Percentiles rank a stretch among this genome's conserved stretches.
These are phyloP conservation scores for Pyrrhoderma lamaoense DNA, from an alignment of 1,284 basidiomycete species.

Conservation along the genomic window DNA sequence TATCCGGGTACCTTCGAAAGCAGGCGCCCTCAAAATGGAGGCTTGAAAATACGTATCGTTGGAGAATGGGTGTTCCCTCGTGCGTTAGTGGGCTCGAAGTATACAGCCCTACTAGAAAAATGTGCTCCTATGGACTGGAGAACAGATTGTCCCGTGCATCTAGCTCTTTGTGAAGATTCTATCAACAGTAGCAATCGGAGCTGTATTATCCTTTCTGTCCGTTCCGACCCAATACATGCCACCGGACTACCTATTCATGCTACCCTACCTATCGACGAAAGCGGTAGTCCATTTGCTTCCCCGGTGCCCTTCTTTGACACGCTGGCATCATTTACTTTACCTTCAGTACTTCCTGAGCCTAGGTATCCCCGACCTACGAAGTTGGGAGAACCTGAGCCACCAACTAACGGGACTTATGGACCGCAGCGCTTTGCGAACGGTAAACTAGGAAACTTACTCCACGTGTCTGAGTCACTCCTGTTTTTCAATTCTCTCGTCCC, in stretches of 20 bases:
- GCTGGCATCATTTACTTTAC: neutral
- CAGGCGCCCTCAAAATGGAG: neutral
- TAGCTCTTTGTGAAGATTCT: neutral
- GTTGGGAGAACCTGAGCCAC: neutral
- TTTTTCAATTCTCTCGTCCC: conserved; percentile 11
- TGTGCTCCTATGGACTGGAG: neutral
- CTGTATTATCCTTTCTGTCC: conserved; percentile 5
- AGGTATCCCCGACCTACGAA: neutral
- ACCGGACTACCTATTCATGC: neutral
- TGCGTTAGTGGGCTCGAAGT: neutral
- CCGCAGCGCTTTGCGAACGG: conserved; percentile 9
- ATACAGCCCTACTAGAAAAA: neutral
- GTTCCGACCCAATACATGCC: conserved; percentile 3
- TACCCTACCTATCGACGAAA: no score
- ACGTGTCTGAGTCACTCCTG: conserved; percentile 1
- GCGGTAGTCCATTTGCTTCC: conserved; percentile 2
- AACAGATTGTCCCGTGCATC: neutral
- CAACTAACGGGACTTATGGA: conserved; percentile 3
- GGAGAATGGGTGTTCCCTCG: conserved; percentile 5
- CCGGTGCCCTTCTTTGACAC: conserved; percentile 5
- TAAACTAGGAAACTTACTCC: conserved; percentile 9
- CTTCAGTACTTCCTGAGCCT: neutral
- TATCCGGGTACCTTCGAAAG: neutral
- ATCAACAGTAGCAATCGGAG: neutral
- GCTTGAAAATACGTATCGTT: neutral